Conservation (phyloP, 116 monocot genomes). For the Cymodocea nodosa region DNA sequence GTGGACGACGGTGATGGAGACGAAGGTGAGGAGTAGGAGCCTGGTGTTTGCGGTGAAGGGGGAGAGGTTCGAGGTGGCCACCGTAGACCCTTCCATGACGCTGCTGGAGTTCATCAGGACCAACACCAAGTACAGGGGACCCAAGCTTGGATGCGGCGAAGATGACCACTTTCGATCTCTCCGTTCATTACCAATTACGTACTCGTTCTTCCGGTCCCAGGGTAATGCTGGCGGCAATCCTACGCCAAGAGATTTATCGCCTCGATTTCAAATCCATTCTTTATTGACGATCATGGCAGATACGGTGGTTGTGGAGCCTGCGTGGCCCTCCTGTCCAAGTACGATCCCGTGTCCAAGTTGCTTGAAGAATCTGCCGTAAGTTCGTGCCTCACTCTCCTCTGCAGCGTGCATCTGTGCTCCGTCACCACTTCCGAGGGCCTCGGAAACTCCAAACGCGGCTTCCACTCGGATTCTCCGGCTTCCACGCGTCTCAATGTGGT, state of each 20-base stretch:
- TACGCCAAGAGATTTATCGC: no score
- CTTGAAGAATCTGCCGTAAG: conserved; percentile 41
- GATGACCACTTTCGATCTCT: conserved; percentile 10
- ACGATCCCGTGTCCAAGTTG: conserved; percentile 24
- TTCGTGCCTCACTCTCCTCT: conserved; percentile 71
- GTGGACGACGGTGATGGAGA: conserved; percentile 2
- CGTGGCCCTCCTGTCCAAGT: conserved; percentile 60
- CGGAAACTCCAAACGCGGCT: conserved; percentile 43
- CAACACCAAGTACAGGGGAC: conserved; percentile 46
- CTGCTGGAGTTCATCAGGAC: conserved; percentile 67
- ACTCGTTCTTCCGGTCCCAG: no score
- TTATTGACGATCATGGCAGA: background rate
- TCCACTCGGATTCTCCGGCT: conserved; percentile 76
- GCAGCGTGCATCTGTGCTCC: conserved; percentile 51
- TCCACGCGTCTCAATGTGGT: conserved; percentile 86
- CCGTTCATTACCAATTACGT: no score
- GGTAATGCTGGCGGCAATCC: conserved; percentile 36
- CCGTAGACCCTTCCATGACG: conserved; percentile 49
- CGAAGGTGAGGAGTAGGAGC: conserved; percentile 3
- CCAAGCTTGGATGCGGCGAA: conserved; percentile 81
- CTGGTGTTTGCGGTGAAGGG: conserved; percentile 63
- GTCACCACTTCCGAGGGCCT: conserved; percentile 80
- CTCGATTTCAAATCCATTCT: background rate
- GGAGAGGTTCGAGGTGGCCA: conserved; percentile 41
- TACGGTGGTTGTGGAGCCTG: conserved; percentile 97